Base-by-base conservation (phyloP, 2,329 filamentous ascomycete genomes). In the Dactylellina sp. region DNA sequence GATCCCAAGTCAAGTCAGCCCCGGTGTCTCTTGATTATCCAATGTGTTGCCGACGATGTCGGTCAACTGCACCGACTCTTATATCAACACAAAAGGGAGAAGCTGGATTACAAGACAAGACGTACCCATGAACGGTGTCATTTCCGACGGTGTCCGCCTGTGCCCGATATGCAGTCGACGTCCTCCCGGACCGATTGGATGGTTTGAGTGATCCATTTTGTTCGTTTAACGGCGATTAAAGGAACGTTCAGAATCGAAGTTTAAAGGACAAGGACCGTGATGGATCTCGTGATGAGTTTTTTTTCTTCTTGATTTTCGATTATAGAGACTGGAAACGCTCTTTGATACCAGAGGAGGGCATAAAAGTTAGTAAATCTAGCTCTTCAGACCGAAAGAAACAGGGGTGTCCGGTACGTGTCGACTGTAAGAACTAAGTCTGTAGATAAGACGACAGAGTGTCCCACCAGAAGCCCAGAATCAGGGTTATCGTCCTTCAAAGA, bases 121-220 rank as follows among this genome's bases (percentile, higher is more conserved):
- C 92, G 88, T 92, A 92, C 93, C 96, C 91, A 98, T 96, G 83
- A 98, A 85, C 77, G 94, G 95, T 71, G 94, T 98, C 83, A 98
- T 86, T 86, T 98, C 95, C 78, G 95, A 98, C 77, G 94, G 95
- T 84, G 93, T 97, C 83, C 94, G 90, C 81, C 94, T 91, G 85
- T 98, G 94, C 80, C 94, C 94, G 83, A 98, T 97, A 85, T 98
- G 93, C 82, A 98, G 88, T 82, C 93, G 90, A 81, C 94, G 93
- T 80, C 93, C 93, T 81, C 89, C 84, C 80, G 92, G 91, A 79
- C 92, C 93, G 81, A 85, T 82, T 82, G 76, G 82, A 82, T 79
- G 84, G 82, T 79, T 86, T 86, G 61, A 61, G 18, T 53, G 70
- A 74, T 74, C 70, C 70, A 74, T 74, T 62, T 61, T 74, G 70